These are phyloP conservation scores for Phaeosphaeria sp. DNA, from an alignment of 2,329 filamentous ascomycete species.

Conservation along the genomic window DNA sequence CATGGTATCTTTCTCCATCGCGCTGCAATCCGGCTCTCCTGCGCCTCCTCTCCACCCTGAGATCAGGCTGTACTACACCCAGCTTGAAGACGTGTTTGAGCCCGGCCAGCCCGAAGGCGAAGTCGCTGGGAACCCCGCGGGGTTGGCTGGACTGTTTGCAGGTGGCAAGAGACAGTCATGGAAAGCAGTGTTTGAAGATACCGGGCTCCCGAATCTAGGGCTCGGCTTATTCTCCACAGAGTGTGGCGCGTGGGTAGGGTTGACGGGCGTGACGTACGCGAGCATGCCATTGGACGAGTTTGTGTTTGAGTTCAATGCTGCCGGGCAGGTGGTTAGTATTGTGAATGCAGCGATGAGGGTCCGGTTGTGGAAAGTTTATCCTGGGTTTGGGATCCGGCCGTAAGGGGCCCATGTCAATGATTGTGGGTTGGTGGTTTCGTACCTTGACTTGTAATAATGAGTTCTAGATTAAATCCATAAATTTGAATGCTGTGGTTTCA, in stretches of 20 bases:
- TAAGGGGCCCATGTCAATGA: too few relatives aligned
- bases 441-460: too few relatives aligned
- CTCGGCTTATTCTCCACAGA: not conserved
- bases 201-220: not conserved
- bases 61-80: conserved; percentile 27
- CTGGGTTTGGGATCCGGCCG: not conserved
- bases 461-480: too few relatives aligned
- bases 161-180: conserved; percentile 22
- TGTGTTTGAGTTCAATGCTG: not conserved
- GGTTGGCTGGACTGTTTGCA: not conserved
- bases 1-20: conserved; percentile 24
- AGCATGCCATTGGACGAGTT: not conserved
- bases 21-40: conserved; percentile 15
- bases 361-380: not conserved
- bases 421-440: not conserved
- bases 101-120: too few relatives aligned
- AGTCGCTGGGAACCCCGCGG: too few relatives aligned
- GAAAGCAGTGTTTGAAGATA: conserved; percentile 27
- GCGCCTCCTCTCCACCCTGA: conserved; percentile 9
- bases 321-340: not conserved
- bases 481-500: too few relatives aligned
- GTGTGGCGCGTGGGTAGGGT: not conserved
- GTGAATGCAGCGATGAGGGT: not conserved
- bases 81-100: conserved; percentile 13
- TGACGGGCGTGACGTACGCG: not conserved